Evolutionary conservation across 345 rosid species (phyloP), one percentile per base, ranked within the genome.

Genomic region (Turritis glabra): DNA sequence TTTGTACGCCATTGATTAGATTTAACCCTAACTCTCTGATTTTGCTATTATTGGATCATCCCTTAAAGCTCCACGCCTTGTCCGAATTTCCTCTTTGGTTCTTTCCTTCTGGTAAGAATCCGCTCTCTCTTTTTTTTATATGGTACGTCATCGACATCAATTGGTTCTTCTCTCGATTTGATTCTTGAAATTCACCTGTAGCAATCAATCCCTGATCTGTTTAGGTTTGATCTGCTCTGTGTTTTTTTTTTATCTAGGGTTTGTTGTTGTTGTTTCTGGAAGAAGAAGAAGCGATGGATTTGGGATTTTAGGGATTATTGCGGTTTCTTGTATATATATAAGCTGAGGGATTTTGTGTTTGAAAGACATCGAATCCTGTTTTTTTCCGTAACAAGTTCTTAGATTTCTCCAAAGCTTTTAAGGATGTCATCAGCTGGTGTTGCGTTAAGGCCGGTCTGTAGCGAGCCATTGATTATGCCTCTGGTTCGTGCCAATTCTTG

Each of bases 401-500:
- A 65, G 67, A 32, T 57, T 77, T 47, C 43, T 23, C 35, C 19
- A 66, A 66, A 57, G 48, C 23, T 18, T 2, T 25, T 11, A 9
- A 62, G 41, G 68, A 87, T 89, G 92, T 78, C 92, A 54, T 78
- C 81, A 14, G 86, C 83, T 75, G 88, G 88, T 83, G 79, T 90
- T 64, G 80, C 83, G 41, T 43, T 81, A 46, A 59, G 81, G 69
- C 84, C 78, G 62, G 57, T 77, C 77, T 79, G 71, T 27, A 81
- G 38, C 67, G 87, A 78, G 27, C 80, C 82, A 11, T 35, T 5
- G 44, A 59, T 60, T 5, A 52, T 85, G 72, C 75, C 85, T 13
- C 18, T 81, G 2, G 48, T 64, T 62, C 83, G 9, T 58, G 53
- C 79, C 12, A 71, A 77, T 55, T 21, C 58, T n/a, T 69, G 67